A percentile compares a stretch with the other conserved stretches of the same genome.
Conservation (phyloP, 1,284 basidiomycete genomes). For the Rhodofomes roseus region DNA sequence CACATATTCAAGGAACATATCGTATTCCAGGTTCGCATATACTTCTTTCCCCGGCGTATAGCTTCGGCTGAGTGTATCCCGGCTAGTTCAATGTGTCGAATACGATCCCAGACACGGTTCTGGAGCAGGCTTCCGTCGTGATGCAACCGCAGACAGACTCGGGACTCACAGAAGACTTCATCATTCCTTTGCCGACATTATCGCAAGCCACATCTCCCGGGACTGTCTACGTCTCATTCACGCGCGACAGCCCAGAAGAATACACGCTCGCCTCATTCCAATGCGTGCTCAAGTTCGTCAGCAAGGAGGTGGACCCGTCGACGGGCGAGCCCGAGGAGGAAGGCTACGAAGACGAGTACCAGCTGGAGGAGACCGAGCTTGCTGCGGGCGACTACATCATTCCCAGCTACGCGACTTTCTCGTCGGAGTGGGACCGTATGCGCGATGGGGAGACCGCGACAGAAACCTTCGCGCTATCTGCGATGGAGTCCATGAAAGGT, state of each 20-base stretch:
- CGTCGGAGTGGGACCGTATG: constrained; percentile 93
- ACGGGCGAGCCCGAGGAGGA: constrained; percentile 98
- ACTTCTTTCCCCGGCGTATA: neutral
- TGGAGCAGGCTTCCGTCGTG: constrained; percentile 94
- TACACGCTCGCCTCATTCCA: constrained; percentile 87
- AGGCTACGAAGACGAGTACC: constrained; percentile 98
- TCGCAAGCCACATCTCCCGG: constrained; percentile 71
- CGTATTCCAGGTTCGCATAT: constrained; percentile 81
- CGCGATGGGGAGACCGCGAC: constrained; percentile 72
- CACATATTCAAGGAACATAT: constrained; percentile 95
- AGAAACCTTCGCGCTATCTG: constrained; percentile 93
- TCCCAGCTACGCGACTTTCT: constrained; percentile 89
- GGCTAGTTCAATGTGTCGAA: constrained; percentile 94
- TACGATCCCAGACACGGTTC: constrained; percentile 95
- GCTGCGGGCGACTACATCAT: constrained; percentile 93
- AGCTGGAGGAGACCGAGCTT: constrained; percentile 93
- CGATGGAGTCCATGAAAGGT: constrained; percentile 94
- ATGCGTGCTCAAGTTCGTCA: constrained; percentile 94
- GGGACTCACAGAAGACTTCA: constrained; percentile 91
- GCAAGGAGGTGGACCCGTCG: constrained; percentile 95
- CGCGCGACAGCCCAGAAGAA: constrained; percentile 71
- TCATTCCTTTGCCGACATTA: constrained; percentile 80
- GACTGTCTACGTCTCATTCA: constrained; percentile 92
- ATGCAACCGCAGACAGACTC: constrained; percentile 80
- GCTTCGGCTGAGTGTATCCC: neutral